Evolutionary conservation across 192 early-diverging fungal genomes (phyloP), one percentile per base, ranked within the genome.

Genomic region (Mortierella claussenii): DNA sequence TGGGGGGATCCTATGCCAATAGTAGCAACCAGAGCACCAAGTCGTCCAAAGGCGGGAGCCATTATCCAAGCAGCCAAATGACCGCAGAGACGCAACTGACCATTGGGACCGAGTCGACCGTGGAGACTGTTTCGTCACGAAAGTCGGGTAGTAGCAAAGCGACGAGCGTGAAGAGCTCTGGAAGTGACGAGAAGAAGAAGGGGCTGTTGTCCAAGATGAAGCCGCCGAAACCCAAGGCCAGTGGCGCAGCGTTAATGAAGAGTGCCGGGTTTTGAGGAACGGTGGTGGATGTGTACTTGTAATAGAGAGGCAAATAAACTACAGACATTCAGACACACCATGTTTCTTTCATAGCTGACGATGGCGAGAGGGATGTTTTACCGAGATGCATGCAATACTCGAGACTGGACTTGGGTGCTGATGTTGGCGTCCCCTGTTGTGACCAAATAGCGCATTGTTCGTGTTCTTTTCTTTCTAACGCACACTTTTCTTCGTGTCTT

Each of bases 241-340:
- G 63, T 18, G 71, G 56, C 18, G 57, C 63, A 20, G 71, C 46
- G 11, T 50, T 67, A 26, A 76, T 76, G 71, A 76, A 60, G 62
- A 65, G 70, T n/a, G 70, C 70, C 0, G 70, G 70, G 13, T 74
- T 74, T 37, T 74, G n/a, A n/a, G n/a, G n/a, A n/a, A n/a, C n/a
- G n/a, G n/a, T n/a, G n/a, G n/a, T n/a, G n/a, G n/a, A n/a, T n/a
- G n/a, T n/a, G n/a, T n/a, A n/a, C n/a, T n/a, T n/a, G n/a, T n/a
- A n/a, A n/a, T n/a, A n/a, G n/a, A n/a, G n/a, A n/a, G n/a, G n/a
- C n/a, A n/a, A n/a, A n/a, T n/a, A n/a, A n/a, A n/a, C n/a, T n/a
- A n/a, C n/a, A n/a, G n/a, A n/a, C n/a, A n/a, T n/a, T n/a, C n/a
- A n/a, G n/a, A n/a, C n/a, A n/a, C n/a, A n/a, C n/a, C n/a, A n/a